Evolutionary conservation across 2,329 filamentous ascomycete species (phyloP).

Genomic region (Penicillium sp.): DNA sequence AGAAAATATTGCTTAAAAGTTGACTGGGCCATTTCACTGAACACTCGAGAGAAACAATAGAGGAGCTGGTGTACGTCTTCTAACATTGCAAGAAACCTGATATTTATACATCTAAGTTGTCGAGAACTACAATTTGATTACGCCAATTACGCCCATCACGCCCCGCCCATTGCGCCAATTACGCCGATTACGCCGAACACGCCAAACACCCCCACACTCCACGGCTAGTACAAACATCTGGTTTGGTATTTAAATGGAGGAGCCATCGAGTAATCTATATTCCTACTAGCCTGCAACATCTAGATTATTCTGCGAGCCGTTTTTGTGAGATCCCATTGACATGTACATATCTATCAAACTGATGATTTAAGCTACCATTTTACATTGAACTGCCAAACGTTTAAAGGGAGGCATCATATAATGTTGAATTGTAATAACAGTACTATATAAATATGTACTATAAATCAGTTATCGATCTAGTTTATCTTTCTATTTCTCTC

Average conservation of each 20-base stretch:
- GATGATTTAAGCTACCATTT: neutral
- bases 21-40: too few relatives aligned
- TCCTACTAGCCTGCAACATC: neutral
- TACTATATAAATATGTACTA: neutral
- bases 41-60: too few relatives aligned
- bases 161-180: too few relatives aligned
- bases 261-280: neutral
- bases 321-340: neutral
- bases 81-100: too few relatives aligned
- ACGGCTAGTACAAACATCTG: too few relatives aligned
- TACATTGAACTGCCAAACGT: neutral
- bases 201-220: too few relatives aligned
- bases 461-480: neutral
- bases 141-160: too few relatives aligned
- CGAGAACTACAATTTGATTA: too few relatives aligned
- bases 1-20: too few relatives aligned
- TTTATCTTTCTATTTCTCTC: neutral
- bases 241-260: neutral
- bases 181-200: too few relatives aligned
- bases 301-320: neutral
- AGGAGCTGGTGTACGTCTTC: too few relatives aligned
- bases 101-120: too few relatives aligned
- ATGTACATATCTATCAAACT: neutral
- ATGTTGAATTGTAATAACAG: neutral
- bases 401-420: neutral